A percentile compares a stretch with the other conserved stretches of the same genome.
These are phyloP conservation scores for Candida qinlingensis DNA, from an alignment of 805 yeast species.

Conservation along the genomic window DNA sequence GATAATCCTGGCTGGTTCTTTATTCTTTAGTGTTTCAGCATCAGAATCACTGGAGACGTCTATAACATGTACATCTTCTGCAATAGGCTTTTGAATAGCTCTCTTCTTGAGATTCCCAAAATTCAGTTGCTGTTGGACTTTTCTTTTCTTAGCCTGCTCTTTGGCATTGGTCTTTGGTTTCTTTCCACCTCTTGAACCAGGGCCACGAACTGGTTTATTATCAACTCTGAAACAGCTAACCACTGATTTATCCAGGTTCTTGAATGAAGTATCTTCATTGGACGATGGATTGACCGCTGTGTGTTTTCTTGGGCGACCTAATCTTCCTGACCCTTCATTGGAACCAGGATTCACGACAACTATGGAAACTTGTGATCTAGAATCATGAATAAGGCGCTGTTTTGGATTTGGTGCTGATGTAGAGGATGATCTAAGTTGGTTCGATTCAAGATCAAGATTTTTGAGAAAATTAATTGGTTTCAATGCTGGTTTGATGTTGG, in stretches of 20 bases:
- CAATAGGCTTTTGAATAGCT: neutral
- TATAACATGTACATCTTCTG: neutral
- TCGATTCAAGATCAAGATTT: neutral
- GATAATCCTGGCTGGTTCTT: neutral
- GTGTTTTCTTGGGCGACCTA: constrained; percentile 24
- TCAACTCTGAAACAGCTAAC: constrained; percentile 24
- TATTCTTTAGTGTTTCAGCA: neutral
- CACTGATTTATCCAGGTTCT: constrained; percentile 20
- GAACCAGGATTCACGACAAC: constrained; percentile 26
- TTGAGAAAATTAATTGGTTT: neutral
- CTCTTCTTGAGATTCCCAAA: constrained; percentile 5
- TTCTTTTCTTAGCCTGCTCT: constrained; percentile 3
- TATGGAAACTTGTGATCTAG: constrained; percentile 19
- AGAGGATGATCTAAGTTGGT: neutral
- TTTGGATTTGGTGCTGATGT: constrained; percentile 14
- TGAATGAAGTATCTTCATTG: constrained; percentile 8
- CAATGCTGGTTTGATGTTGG: neutral
- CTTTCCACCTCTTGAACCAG: constrained; percentile 26
- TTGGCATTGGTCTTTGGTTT: neutral
- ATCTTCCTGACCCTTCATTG: constrained; percentile 19
- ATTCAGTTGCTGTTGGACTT: constrained; percentile 8
- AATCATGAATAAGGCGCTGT: constrained; percentile 20
- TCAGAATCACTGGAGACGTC: constrained; percentile 3
- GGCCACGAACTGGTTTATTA: constrained; percentile 21
- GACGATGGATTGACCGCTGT: neutral